Evolutionary conservation across 202 grass and related monocot species (phyloP).

Genomic region (Elaeis oleifera): DNA sequence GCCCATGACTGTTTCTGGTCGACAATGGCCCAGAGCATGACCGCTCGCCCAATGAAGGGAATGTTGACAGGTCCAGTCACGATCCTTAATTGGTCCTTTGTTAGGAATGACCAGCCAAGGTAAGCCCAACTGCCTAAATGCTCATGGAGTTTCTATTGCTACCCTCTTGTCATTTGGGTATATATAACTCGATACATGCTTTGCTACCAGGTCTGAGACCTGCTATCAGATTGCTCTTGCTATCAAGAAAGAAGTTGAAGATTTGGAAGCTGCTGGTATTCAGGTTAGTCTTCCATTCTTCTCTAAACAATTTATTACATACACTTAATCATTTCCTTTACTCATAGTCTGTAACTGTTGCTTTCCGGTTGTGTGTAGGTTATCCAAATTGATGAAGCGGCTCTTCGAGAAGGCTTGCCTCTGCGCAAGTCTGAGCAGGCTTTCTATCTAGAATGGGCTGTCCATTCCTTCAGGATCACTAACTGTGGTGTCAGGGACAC

Average conservation of each 20-base stretch:
- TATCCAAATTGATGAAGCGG: constrained; percentile 95
- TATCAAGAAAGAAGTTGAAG: constrained; percentile 94
- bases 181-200: constrained; percentile 6
- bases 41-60: constrained; percentile 91
- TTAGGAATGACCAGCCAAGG: constrained; percentile 95
- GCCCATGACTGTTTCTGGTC: constrained; percentile 97
- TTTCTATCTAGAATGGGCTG: constrained; percentile 89
- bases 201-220: constrained; percentile 60
- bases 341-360: background rate
- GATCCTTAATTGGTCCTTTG: constrained; percentile 98
- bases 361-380: constrained; percentile 40
- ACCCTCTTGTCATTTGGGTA: constrained; percentile 4
- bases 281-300: constrained; percentile 38
- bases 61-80: constrained; percentile 96
- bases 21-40: constrained; percentile 80
- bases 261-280: constrained; percentile 84
- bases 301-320: background rate
- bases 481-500: constrained; percentile 85
- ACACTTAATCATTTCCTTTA: background rate
- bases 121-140: constrained; percentile 23
- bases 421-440: constrained; percentile 87
- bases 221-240: constrained; percentile 99
- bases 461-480: constrained; percentile 97
- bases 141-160: constrained; percentile 9
- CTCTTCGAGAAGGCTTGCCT: constrained; percentile 79